Evolutionary conservation across 192 early-diverging fungal genomes (phyloP).

Genomic region (Coemansia sp.): DNA sequence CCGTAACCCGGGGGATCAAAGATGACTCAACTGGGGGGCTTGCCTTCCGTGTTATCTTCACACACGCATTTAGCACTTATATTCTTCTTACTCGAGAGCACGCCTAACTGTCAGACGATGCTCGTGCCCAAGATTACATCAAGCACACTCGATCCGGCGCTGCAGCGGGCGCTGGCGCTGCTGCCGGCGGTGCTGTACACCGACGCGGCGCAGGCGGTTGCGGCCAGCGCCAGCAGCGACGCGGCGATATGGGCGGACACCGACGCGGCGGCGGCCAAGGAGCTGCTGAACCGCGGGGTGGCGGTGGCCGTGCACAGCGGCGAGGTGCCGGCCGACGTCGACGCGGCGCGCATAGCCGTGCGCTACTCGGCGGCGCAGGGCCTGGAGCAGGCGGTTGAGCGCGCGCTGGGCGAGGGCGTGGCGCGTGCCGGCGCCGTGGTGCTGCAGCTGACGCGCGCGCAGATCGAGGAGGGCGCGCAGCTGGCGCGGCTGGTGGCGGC

Average conservation of each 20-base stretch:
- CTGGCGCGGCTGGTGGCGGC: constrained; percentile 10
- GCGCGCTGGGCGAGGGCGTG: constrained; percentile 14
- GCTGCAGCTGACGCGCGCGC: constrained; percentile 21
- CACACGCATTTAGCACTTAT: neutral
- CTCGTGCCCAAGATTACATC: constrained; percentile 40
- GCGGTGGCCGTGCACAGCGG: constrained; percentile 26
- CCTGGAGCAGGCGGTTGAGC: constrained; percentile 5
- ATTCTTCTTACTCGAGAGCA: neutral
- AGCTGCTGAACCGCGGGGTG: constrained; percentile 39
- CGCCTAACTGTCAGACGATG: constrained; percentile 15
- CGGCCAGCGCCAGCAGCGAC: neutral
- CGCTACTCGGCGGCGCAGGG: constrained; percentile 13
- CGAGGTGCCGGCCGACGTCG: neutral
- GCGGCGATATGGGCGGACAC: constrained; percentile 19
- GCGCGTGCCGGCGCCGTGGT: constrained; percentile 28
- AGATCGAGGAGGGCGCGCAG: constrained; percentile 20
- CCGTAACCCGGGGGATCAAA: too few relatives aligned
- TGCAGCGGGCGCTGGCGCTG: constrained; percentile 15
- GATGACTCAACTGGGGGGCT: too few relatives aligned
- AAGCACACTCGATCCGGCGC: constrained; percentile 9
- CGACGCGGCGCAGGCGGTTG: constrained; percentile 14
- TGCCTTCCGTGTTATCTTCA: too few relatives aligned
- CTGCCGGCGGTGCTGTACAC: constrained; percentile 17
- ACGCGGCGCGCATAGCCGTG: constrained; percentile 30
- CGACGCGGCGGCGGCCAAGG: constrained; percentile 6